Evolutionary conservation across 148 eudicot species (phyloP).

Genomic region (Diospyros kaki): DNA sequence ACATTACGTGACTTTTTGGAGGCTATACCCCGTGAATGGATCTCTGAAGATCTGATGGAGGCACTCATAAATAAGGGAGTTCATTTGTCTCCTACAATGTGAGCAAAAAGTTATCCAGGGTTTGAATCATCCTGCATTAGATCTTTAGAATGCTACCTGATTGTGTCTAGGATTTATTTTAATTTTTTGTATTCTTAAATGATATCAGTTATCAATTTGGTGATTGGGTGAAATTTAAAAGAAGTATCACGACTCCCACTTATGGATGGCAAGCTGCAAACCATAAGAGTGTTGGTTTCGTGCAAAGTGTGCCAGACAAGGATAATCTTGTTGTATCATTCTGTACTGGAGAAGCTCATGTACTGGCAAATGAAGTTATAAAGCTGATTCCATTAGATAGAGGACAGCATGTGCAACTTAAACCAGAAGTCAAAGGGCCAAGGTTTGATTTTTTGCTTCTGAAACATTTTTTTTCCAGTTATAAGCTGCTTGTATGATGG

Average conservation of each 20-base stretch:
- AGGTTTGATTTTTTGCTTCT: conserved; percentile 49
- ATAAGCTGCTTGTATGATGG: conserved; percentile 6
- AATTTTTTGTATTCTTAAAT: conserved; percentile 11
- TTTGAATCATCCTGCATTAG: background rate
- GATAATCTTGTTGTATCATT: conserved; percentile 81
- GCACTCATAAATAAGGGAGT: conserved; percentile 75
- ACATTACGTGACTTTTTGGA: conserved; percentile 86
- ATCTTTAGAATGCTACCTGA: background rate
- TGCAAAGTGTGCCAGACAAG: conserved; percentile 80
- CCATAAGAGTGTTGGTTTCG: conserved; percentile 90
- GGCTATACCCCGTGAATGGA: conserved; percentile 98
- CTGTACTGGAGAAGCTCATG: conserved; percentile 88
- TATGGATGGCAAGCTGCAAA: conserved; percentile 96
- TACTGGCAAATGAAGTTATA: conserved; percentile 72
- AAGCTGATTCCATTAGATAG: conserved; percentile 96
- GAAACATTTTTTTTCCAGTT: background rate
- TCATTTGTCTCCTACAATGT: conserved; percentile 88
- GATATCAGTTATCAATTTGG: conserved; percentile 70
- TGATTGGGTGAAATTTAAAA: conserved; percentile 92
- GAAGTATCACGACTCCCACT: conserved; percentile 59
- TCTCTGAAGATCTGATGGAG: conserved; percentile 95
- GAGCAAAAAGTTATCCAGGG: conserved; percentile 28
- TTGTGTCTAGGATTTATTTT: conserved; percentile 1
- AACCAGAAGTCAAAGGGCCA: conserved; percentile 76
- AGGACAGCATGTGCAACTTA: conserved; percentile 95